Evolutionary conservation across 2,329 filamentous ascomycete species (phyloP), one percentile per base, ranked within the genome.

Genomic region (Phyllosticta paracitricarpa): DNA sequence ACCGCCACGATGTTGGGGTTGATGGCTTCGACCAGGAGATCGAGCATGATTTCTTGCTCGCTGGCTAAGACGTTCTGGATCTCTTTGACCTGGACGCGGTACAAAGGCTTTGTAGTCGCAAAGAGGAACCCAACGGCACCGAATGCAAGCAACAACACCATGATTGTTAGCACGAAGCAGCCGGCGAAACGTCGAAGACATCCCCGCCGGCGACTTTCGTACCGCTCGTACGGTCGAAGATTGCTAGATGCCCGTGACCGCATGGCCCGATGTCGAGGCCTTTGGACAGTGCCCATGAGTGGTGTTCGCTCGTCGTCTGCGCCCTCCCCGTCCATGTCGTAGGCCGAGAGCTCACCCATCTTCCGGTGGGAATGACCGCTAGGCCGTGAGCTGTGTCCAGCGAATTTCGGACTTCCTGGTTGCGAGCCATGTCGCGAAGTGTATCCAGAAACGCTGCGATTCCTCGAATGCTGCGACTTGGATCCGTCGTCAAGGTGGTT

Each of bases 1-100:
- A 99, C 88, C 1, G 91, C 86, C 51, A 97, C 88, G 51, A 97
- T 86, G 67, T 97, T 99, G 0, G 93, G 92, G 71, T 99, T 99
- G 67, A 93, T 81, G 0, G 93, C 94, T 66, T 85, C 85, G 63
- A 99, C 90, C 22, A 89, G 85, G 56, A 99, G 77, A 73, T 99
- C 93, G 68, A 97, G 83, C 84, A 99, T 96, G 52, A 99, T 82
- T 72, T 97, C 92, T 72, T 96, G 90, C 73, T 96, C 90, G 68
- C 90, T 96, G 2, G 92, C 92, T 56, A 97, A 82, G 25, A 99
- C 91, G 66, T 96, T 95, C 68, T 88, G 85, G 66, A 99, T 91
- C 65, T 87, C 86, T 61, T 88, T 79, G 54, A 97, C 84, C 65
- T 88, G 81, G 62, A 97, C 89, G 65, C 89, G 85, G 26, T 84